These are phyloP conservation scores for Trichoderma citrinoviride DNA, from an alignment of 2,329 filamentous ascomycete species.

Conservation along the genomic window DNA sequence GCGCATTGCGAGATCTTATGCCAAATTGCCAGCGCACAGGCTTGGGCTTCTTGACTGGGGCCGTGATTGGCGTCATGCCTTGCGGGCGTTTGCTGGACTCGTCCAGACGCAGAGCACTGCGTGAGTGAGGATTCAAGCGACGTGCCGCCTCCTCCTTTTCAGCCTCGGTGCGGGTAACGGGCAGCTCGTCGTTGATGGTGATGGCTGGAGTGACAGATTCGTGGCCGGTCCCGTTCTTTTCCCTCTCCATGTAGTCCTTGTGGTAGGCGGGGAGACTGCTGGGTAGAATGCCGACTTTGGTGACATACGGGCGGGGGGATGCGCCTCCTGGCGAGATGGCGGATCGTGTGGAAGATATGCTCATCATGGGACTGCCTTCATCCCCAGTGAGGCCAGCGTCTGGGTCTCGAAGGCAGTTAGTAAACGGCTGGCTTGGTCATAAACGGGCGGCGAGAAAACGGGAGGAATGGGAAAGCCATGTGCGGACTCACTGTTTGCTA, in stretches of 20 bases:
- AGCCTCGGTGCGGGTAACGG: constrained; percentile 58
- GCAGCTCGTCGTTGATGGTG: constrained; percentile 47
- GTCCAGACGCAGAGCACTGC: constrained; percentile 67
- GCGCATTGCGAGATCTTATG: constrained; percentile 89
- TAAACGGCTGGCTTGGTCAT: constrained; percentile 24
- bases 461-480: neutral
- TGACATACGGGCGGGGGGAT: constrained; percentile 60
- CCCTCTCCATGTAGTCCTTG: constrained; percentile 80
- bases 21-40: constrained; percentile 97
- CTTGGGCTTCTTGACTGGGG: constrained; percentile 64
- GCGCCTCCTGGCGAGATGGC: constrained; percentile 49
- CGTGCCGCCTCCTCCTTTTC: constrained; percentile 80
- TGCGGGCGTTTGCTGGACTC: constrained; percentile 59
- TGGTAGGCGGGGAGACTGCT: constrained; percentile 90
- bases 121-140: constrained; percentile 80
- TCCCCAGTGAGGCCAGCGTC: constrained; percentile 33
- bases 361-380: constrained; percentile 51
- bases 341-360: constrained; percentile 55
- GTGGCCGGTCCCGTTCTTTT: constrained; percentile 52
- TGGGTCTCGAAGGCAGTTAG: constrained; percentile 37
- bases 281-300: constrained; percentile 87
- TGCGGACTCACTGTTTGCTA: constrained; percentile 73
- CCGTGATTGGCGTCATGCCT: constrained; percentile 60
- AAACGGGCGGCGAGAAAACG: constrained; percentile 29
- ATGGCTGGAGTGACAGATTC: constrained; percentile 40